phyloP scores from a whole-genome alignment of 768 basidiomycete genomes.

The Scleroderma citrinum region DNA sequence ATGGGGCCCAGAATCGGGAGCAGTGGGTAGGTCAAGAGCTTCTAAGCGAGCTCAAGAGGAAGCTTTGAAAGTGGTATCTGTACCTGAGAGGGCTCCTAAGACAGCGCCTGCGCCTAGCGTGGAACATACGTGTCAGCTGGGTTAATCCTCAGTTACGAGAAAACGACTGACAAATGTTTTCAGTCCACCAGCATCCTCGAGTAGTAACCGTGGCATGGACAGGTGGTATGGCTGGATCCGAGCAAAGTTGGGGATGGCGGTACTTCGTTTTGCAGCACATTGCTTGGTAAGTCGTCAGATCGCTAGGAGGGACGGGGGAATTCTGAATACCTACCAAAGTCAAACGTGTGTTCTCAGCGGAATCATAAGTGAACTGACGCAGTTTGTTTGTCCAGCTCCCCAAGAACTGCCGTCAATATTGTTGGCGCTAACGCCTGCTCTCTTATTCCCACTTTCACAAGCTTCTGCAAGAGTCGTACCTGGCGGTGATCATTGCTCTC shows the following conservation, averaged over 20 bases:
- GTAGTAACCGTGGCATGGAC: constrained; percentile 66
- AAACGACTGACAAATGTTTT: constrained; percentile 53
- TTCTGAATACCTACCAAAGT: constrained; percentile 34
- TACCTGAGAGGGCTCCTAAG: constrained; percentile 60
- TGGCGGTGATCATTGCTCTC: constrained; percentile 35
- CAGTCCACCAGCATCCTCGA: constrained; percentile 74
- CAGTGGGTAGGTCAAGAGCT: constrained; percentile 44
- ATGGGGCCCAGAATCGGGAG: constrained; percentile 45
- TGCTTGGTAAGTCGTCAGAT: constrained; percentile 86
- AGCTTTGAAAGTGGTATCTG: constrained; percentile 53
- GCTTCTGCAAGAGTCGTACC: constrained; percentile 47
- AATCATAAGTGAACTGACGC: constrained; percentile 32
- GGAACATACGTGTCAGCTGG: not conserved
- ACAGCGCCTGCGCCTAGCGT: constrained; percentile 65
- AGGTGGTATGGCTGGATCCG: constrained; percentile 71
- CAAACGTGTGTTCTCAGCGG: not conserved
- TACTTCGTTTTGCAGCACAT: constrained; percentile 65
- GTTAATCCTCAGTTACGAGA: not conserved
- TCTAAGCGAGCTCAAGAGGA: constrained; percentile 61
- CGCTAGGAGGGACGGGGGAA: constrained; percentile 76
- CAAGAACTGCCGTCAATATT: constrained; percentile 53
- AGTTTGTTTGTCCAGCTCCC: constrained; percentile 57
- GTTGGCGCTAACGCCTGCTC: constrained; percentile 47
- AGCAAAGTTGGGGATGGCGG: constrained; percentile 65
- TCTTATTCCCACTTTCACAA: constrained; percentile 54